Percentiles rank a stretch among this genome's conserved stretches.
phyloP scores from a whole-genome alignment of 1,139 yeast species.

The Yamadazyma membranifaciens region DNA sequence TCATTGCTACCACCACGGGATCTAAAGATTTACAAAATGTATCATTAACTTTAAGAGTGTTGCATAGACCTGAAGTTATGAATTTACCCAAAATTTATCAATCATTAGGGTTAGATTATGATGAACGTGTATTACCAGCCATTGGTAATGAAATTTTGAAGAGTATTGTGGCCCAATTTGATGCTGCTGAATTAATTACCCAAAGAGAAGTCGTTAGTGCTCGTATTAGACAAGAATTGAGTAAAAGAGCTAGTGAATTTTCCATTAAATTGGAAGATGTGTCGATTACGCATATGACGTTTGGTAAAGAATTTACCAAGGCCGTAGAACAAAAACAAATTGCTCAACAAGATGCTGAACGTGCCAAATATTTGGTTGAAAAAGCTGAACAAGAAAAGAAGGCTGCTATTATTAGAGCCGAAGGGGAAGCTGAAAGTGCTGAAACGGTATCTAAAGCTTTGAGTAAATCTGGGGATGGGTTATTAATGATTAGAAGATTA shows the following conservation, averaged over 20 bases:
- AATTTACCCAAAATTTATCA: conserved; percentile 86
- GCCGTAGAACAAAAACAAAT: conserved; percentile 99
- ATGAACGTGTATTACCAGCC: conserved; percentile 95
- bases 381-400: conserved; percentile 97
- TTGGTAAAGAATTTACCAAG: conserved; percentile 94
- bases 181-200: conserved; percentile 95
- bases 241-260: conserved; percentile 83
- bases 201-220: conserved; percentile 95
- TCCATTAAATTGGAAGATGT: conserved; percentile 93
- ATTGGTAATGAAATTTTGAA: conserved; percentile 95
- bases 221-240: conserved; percentile 83
- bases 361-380: conserved; percentile 92
- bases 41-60: conserved; percentile 84
- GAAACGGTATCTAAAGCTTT: conserved; percentile 93
- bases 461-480: conserved; percentile 94
- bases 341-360: conserved; percentile 99
- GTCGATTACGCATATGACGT: conserved; percentile 96
- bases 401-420: conserved; percentile 94
- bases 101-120: conserved; percentile 89
- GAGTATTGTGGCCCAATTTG: conserved; percentile 95
- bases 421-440: conserved; percentile 99
- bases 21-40: conserved; percentile 97
- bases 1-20: conserved; percentile 93
- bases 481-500: conserved; percentile 88
- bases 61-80: conserved; percentile 89